Evolutionary conservation across 768 basidiomycete species (phyloP).

Genomic region (Roridomyces roridus): DNA sequence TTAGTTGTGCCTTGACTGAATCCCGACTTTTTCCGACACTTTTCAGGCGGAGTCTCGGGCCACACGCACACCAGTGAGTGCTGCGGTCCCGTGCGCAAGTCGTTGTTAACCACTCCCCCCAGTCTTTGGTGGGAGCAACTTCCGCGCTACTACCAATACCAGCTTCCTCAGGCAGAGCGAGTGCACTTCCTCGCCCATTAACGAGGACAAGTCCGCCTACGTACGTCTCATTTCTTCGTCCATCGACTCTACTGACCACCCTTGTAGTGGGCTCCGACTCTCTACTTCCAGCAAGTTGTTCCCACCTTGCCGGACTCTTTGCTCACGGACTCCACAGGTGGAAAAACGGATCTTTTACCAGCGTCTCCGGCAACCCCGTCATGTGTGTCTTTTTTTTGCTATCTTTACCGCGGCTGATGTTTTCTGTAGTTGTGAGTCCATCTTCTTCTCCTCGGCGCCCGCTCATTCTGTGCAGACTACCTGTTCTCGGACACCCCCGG

Average conservation of each 20-base stretch:
- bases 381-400: slow-evolving; percentile 31
- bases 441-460: neutral
- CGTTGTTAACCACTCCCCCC: neutral
- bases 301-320: neutral
- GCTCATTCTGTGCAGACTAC: slow-evolving; percentile 44
- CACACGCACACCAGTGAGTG: slow-evolving; percentile 48
- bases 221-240: slow-evolving; percentile 34
- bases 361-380: slow-evolving; percentile 40
- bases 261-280: slow-evolving; percentile 35
- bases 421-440: slow-evolving; percentile 24
- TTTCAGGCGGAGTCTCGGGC: slow-evolving; percentile 44
- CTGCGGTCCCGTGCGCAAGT: neutral
- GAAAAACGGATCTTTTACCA: slow-evolving; percentile 54
- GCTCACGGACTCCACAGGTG: slow-evolving; percentile 35
- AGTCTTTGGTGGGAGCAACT: slow-evolving; percentile 63
- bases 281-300: slow-evolving; percentile 55
- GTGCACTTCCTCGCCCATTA: slow-evolving; percentile 61
- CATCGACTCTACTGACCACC: neutral
- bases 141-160: slow-evolving; percentile 48
- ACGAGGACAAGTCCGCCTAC: slow-evolving; percentile 58
- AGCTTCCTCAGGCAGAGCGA: slow-evolving; percentile 48
- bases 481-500: slow-evolving; percentile 52
- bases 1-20: neutral
- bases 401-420: neutral
- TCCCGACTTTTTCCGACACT: neutral